Evolutionary conservation across 257 asterid species (phyloP).

Genomic region (Prunella vulgaris): DNA sequence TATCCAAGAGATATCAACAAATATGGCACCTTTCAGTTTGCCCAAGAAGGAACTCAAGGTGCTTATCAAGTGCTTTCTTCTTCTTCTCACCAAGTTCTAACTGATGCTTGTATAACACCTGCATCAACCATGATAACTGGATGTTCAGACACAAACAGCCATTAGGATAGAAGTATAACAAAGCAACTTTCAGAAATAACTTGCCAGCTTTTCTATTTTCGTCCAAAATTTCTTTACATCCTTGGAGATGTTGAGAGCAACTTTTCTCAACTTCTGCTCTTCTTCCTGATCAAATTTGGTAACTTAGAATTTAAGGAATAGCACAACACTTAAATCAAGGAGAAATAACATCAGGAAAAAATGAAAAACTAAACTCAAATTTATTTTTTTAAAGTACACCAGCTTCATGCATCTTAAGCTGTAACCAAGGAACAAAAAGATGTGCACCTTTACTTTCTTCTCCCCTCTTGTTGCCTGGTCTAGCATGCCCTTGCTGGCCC

Average conservation of each 20-base stretch:
- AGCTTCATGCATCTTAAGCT: conserved; percentile 17
- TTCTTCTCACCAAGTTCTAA: conserved; percentile 84
- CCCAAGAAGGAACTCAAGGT: conserved; percentile 95
- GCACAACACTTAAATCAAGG: conserved; percentile 7
- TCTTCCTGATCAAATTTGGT: conserved; percentile 61
- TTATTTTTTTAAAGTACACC: background rate
- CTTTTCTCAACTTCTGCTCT: conserved; percentile 79
- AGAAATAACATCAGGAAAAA: conserved; percentile 16
- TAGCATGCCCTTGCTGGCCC: conserved; percentile 94
- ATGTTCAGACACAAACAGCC: conserved; percentile 20
- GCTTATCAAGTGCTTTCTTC: conserved; percentile 92
- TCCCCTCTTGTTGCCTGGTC: conserved; percentile 98
- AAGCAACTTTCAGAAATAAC: conserved; percentile 25
- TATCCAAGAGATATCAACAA: conserved; percentile 4
- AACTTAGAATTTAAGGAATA: conserved; percentile 22
- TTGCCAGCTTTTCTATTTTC: conserved; percentile 95
- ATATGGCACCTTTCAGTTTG: conserved; percentile 86
- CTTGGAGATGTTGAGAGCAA: conserved; percentile 85
- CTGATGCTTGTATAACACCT: conserved; percentile 97
- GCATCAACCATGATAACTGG: conserved; percentile 23
- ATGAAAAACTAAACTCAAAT: background rate
- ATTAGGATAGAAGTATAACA: background rate
- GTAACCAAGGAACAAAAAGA: conserved; percentile 16
- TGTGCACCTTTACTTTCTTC: conserved; percentile 76
- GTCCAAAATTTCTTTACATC: conserved; percentile 97